A percentile compares a stretch with the other conserved stretches of the same genome.
phyloP scores from a whole-genome alignment of 2,329 filamentous ascomycete genomes.

The Pseudogymnoascus sp. region DNA sequence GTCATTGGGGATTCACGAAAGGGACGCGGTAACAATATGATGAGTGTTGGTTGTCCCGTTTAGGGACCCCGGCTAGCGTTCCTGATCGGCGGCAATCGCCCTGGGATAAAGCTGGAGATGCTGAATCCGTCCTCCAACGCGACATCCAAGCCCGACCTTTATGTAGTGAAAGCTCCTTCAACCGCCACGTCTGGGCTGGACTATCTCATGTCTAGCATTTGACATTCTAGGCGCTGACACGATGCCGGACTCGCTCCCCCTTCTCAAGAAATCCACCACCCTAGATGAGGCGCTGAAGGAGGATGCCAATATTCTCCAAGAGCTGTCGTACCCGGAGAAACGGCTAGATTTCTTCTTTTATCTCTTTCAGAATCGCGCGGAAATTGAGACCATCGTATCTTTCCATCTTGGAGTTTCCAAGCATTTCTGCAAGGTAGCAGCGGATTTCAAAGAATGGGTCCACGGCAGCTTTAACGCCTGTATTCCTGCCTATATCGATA shows the following conservation, averaged over 20 bases:
- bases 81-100: background rate
- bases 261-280: constrained; percentile 14
- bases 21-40: background rate
- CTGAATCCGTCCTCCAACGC: background rate
- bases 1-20: background rate
- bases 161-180: background rate
- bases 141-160: too few species aligned
- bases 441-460: constrained; percentile 25
- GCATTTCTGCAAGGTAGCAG: constrained; percentile 18
- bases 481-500: constrained; percentile 23
- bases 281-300: background rate
- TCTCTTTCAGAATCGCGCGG: constrained; percentile 15
- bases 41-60: background rate
- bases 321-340: constrained; percentile 16
- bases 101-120: background rate
- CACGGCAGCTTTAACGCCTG: constrained; percentile 31
- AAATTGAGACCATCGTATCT: constrained; percentile 23
- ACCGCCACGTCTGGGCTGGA: background rate
- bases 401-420: constrained; percentile 20
- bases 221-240: background rate
- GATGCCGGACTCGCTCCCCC: background rate
- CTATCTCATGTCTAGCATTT: background rate
- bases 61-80: background rate
- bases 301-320: background rate
- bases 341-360: constrained; percentile 18